phyloP scores from a whole-genome alignment of 2,329 filamentous ascomycete genomes.

The Epicoccum nigrum region DNA sequence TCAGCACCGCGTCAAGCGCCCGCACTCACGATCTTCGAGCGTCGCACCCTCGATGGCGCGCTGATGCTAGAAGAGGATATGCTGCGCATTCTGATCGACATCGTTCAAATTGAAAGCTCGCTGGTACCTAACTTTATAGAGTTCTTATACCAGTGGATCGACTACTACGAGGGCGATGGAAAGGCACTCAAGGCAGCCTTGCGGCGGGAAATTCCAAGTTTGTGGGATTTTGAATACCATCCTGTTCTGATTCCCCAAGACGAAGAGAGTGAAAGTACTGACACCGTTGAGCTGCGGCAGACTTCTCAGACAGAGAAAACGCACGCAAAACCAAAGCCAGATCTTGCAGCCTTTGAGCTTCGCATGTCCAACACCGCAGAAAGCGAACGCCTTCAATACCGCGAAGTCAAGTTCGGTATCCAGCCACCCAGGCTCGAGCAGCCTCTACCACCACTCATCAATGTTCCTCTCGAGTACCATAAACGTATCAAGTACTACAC shows the following conservation, averaged over 20 bases:
- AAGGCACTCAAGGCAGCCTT: slow-evolving; percentile 41
- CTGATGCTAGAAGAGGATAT: slow-evolving; percentile 38
- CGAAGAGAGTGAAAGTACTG: slow-evolving; percentile 5
- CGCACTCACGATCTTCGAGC: slow-evolving; percentile 23
- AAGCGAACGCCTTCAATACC: slow-evolving; percentile 41
- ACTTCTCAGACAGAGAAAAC: slow-evolving; percentile 27
- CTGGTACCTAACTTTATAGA: slow-evolving; percentile 45
- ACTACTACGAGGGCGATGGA: slow-evolving; percentile 41
- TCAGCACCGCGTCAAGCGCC: slow-evolving; percentile 12
- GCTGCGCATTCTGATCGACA: slow-evolving; percentile 39
- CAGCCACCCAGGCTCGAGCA: slow-evolving; percentile 32
- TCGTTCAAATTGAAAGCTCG: slow-evolving; percentile 33
- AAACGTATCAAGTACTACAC: slow-evolving; percentile 36
- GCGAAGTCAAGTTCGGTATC: slow-evolving; percentile 41
- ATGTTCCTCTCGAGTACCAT: slow-evolving; percentile 31
- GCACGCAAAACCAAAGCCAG: slow-evolving; percentile 29
- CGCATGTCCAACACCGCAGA: slow-evolving; percentile 23
- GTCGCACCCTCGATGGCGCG: slow-evolving; percentile 27
- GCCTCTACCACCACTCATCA: slow-evolving; percentile 39
- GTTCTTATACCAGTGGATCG: slow-evolving; percentile 43
- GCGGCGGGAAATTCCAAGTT: slow-evolving; percentile 40
- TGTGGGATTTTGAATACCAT: slow-evolving; percentile 45
- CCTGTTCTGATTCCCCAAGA: slow-evolving; percentile 28
- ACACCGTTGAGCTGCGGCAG: slow-evolving; percentile 20
- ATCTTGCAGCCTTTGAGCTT: slow-evolving; percentile 31